Evolutionary conservation across 2,329 filamentous ascomycete genomes (phyloP), one percentile per base, ranked within the genome.

Genomic region (Sclerotinia subarctica): DNA sequence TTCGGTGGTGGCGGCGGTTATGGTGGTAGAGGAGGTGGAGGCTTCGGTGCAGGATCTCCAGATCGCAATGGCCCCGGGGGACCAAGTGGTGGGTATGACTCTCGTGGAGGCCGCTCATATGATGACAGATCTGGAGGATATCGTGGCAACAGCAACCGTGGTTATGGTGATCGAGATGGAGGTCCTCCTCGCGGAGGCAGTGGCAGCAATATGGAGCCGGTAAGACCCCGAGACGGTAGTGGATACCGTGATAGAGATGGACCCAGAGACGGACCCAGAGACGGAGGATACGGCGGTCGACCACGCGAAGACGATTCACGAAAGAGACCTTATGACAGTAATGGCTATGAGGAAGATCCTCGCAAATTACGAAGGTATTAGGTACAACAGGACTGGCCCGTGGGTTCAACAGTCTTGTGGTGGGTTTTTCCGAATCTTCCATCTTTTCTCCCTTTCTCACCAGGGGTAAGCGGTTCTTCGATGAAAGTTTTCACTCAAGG

Each of bases 141-240:
- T 73, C 79, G 81, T 70, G 81, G 81, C 59, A 69, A 71, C 68
- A 80, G 79, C 54, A 72, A 72, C 57, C 81, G 74, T 60, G 78
- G 82, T 70, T 73, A 81, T 68, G 73, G 72, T 63, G 82, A 72
- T 71, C 78, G 74, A 79, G 84, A 74, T 67, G 71, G 74, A 53
- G 69, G 66, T 57, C 60, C 70, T 63, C 72, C 69, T 68, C 72
- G 74, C 52, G 72, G 74, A 70, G 76, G 76, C 63, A 77, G 76
- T 69, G 91, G 91, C 72, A 91, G 91, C 81, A 95, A 96, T 80
- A 90, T 90, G 79, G 93, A 96, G 78, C 92, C 92, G 70, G 87
- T 95, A 77, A 89, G 90, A 76, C 87, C 88, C 65, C 81, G 88
- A 75, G 87, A 89, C 35, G 66, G 38, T 74, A 79, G 83, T 70